A percentile compares a stretch with the other conserved stretches of the same genome.
phyloP scores from a whole-genome alignment of 2,329 filamentous ascomycete genomes.

The Colletotrichum sojae region DNA sequence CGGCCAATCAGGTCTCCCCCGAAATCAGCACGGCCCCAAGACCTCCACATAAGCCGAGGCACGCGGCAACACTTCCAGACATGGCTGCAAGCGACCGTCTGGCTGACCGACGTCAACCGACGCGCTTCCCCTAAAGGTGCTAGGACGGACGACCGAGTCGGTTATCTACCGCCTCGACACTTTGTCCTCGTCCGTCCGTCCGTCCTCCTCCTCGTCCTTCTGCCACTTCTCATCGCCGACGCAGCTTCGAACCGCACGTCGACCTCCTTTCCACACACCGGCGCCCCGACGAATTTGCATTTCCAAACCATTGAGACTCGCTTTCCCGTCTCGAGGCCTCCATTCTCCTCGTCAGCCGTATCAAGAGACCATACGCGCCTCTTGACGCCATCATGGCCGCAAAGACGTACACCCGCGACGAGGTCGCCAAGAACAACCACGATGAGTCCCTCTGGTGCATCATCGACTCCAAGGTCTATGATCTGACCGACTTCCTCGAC shows the following conservation, averaged over 20 bases:
- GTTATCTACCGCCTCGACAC: neutral
- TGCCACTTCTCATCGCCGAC: neutral
- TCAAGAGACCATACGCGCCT: conserved; percentile 6
- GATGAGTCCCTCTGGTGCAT: conserved; percentile 86
- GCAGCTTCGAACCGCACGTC: neutral
- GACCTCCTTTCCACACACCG: neutral
- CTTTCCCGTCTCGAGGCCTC: too few relatives aligned
- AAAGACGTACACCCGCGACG: conserved; percentile 69
- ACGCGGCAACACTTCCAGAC: conserved; percentile 32
- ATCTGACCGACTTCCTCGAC: conserved; percentile 87
- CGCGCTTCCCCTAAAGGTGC: neutral
- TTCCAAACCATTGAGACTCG: neutral
- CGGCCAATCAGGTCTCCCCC: conserved; percentile 32
- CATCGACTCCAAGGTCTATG: conserved; percentile 89
- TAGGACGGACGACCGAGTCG: conserved; percentile 1
- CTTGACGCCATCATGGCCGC: conserved; percentile 50
- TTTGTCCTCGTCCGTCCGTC: neutral
- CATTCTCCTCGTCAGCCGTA: neutral
- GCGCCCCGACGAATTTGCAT: neutral
- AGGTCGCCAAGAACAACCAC: conserved; percentile 83
- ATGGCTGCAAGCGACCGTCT: conserved; percentile 15
- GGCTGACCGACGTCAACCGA: conserved; percentile 37
- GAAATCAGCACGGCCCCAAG: conserved; percentile 39
- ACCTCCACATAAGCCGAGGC: conserved; percentile 35
- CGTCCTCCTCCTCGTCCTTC: too few relatives aligned